Conservation (phyloP, 1,284 basidiomycete species). For the Ceratobasidium sp. region DNA sequence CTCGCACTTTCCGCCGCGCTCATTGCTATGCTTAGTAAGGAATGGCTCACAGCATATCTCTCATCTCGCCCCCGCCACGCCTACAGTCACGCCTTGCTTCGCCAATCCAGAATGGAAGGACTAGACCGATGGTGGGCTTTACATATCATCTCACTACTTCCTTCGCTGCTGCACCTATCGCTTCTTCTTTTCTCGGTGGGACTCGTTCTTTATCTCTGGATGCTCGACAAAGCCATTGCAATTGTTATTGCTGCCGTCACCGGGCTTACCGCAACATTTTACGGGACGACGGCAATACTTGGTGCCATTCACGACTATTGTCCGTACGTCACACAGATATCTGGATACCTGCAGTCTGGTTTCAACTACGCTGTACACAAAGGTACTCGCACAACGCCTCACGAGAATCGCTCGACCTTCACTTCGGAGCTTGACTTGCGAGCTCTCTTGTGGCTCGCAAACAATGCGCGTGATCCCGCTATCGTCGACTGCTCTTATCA, state of each 20-base stretch:
- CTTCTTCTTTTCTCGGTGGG: constrained; percentile 28
- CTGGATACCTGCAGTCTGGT: neutral
- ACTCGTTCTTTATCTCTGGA: constrained; percentile 5
- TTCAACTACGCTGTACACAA: neutral
- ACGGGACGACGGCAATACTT: neutral
- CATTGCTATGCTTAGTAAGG: constrained; percentile 29
- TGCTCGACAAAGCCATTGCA: neutral
- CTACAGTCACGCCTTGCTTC: neutral
- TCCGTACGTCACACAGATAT: constrained; percentile 1
- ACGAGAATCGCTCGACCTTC: neutral
- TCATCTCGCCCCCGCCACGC: constrained; percentile 4
- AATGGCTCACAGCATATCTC: constrained; percentile 32
- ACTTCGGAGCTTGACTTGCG: neutral
- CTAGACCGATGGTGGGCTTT: constrained; percentile 17
- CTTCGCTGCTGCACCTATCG: constrained; percentile 21
- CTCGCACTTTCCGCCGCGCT: neutral
- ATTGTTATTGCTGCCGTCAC: neutral
- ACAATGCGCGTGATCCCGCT: neutral
- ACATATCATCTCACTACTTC: constrained; percentile 11
- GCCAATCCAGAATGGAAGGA: constrained; percentile 2
- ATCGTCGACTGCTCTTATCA: neutral
- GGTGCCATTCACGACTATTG: neutral
- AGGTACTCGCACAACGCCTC: neutral
- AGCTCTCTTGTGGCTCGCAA: neutral
- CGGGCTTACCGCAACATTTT: neutral